Conservation (phyloP, 768 basidiomycete genomes). For the Suillus paluster region DNA sequence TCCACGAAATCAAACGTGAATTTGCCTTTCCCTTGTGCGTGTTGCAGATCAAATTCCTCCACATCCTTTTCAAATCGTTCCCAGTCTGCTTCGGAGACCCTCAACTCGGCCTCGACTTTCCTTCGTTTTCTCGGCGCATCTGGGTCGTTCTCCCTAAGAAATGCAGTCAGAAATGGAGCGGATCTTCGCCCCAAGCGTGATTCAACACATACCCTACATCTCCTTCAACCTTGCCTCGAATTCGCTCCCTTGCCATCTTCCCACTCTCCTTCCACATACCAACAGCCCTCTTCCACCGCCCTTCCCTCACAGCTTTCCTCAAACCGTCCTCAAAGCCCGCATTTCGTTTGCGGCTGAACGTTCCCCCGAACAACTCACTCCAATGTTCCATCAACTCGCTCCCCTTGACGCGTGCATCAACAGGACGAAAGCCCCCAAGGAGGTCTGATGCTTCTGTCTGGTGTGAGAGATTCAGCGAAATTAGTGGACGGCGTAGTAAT, state of each 20-base stretch:
- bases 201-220: conserved; percentile 27
- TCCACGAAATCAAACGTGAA: conserved; percentile 96
- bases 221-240: conserved; percentile 43
- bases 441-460: conserved; percentile 96
- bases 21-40: conserved; percentile 86
- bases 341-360: conserved; percentile 91
- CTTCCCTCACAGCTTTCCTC: conserved; percentile 77
- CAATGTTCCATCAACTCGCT: conserved; percentile 73
- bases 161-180: background rate
- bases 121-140: conserved; percentile 70
- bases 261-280: conserved; percentile 84
- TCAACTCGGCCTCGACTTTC: conserved; percentile 55
- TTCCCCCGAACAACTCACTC: conserved; percentile 77
- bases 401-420: conserved; percentile 84
- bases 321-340: conserved; percentile 83
- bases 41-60: conserved; percentile 83
- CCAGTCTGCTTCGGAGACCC: conserved; percentile 63
- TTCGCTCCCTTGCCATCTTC: conserved; percentile 68
- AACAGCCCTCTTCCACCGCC: conserved; percentile 84
- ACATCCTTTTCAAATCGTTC: conserved; percentile 66
- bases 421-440: conserved; percentile 94
- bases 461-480: conserved; percentile 92
- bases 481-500: conserved; percentile 72
- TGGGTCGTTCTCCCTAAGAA: conserved; percentile 26
- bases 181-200: conserved; percentile 17